Conservation (phyloP, 345 rosid species). For the Citrus reticulata region DNA sequence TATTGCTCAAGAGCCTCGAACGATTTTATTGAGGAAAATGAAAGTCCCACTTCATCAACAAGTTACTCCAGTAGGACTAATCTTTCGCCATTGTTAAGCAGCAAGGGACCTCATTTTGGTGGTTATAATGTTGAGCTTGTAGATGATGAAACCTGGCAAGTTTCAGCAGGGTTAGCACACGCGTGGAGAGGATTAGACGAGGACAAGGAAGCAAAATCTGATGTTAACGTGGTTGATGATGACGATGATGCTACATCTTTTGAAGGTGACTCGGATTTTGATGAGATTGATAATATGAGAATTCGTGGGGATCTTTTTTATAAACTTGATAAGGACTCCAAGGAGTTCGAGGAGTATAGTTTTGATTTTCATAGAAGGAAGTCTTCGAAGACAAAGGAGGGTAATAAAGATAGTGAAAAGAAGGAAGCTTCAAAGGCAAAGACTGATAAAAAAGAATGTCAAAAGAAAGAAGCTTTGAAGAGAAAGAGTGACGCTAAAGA, state of each 20-base stretch:
- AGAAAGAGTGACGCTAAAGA: constrained; percentile 23
- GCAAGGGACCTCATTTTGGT: constrained; percentile 15
- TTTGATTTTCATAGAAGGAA: constrained; percentile 73
- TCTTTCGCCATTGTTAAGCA: constrained; percentile 36
- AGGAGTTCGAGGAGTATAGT: constrained; percentile 73
- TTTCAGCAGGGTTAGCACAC: constrained; percentile 56
- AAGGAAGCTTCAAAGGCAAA: constrained; percentile 22
- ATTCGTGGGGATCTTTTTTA: constrained; percentile 73
- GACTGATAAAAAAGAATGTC: constrained; percentile 26
- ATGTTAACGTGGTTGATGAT: constrained; percentile 17
- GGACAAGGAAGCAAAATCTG: constrained; percentile 8
- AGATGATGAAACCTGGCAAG: constrained; percentile 69
- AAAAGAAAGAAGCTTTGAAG: constrained; percentile 23
- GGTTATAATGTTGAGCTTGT: constrained; percentile 56
- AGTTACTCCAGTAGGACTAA: constrained; percentile 14
- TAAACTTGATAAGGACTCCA: constrained; percentile 73
- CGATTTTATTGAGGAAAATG: constrained; percentile 3
- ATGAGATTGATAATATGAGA: constrained; percentile 78
- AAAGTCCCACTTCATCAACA: constrained; percentile 3
- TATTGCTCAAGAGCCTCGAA: constrained; percentile 28
- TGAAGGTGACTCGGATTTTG: constrained; percentile 45
- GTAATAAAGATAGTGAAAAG: constrained; percentile 29
- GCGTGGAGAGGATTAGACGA: constrained; percentile 36
- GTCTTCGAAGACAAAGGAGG: constrained; percentile 33
- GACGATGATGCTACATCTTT: constrained; percentile 13